Conservation (phyloP, 768 basidiomycete genomes). For the Naganishia kalamii region DNA sequence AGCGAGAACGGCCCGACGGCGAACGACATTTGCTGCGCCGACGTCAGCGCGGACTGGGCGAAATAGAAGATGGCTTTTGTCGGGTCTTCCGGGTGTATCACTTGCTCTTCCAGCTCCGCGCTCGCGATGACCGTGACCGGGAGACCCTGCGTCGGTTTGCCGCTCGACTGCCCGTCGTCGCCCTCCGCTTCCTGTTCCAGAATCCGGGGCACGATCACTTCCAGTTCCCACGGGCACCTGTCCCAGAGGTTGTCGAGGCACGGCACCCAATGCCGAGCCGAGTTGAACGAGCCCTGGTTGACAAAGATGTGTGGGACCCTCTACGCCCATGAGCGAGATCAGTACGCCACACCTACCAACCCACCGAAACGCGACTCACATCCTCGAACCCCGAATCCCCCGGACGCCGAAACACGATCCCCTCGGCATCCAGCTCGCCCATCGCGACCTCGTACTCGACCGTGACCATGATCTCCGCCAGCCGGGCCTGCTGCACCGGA, state of each 20-base stretch:
- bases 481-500: conserved; percentile 43
- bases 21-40: conserved; percentile 93
- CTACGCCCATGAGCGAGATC: conserved; percentile 47
- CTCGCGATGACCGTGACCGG: conserved; percentile 87
- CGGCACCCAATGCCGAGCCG: conserved; percentile 98
- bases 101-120: conserved; percentile 92
- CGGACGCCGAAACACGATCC: conserved; percentile 34
- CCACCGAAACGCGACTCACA: conserved; percentile 26
- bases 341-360: background rate
- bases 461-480: conserved; percentile 37
- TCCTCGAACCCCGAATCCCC: conserved; percentile 33
- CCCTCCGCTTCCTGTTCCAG: conserved; percentile 47
- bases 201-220: conserved; percentile 73
- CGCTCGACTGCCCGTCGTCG: conserved; percentile 25
- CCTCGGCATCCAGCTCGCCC: conserved; percentile 49
- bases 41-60: conserved; percentile 74
- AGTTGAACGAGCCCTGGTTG: conserved; percentile 74
- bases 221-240: conserved; percentile 96
- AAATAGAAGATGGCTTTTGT: conserved; percentile 93
- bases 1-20: conserved; percentile 92
- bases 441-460: conserved; percentile 39
- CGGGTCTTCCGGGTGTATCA: conserved; percentile 86
- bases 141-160: conserved; percentile 45
- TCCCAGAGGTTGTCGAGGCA: conserved; percentile 93
- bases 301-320: conserved; percentile 91